Evolutionary conservation across 1,284 basidiomycete genomes (phyloP), one percentile per base, ranked within the genome.

Genomic region (Wolfiporia cocos): DNA sequence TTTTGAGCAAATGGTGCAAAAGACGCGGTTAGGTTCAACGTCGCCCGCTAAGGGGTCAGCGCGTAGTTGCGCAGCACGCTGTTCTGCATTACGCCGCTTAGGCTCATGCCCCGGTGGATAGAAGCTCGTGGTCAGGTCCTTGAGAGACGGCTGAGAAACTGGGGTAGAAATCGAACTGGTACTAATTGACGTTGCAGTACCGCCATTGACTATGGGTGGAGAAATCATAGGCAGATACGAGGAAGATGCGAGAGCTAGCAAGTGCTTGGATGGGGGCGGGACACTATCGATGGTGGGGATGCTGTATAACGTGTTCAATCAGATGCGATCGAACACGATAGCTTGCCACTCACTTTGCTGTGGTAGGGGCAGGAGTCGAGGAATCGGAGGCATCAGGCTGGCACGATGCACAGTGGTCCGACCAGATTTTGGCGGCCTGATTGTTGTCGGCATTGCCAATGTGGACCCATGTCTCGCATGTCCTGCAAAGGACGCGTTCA

Each of bases 1-100:
- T 60, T 87, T 86, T 51, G 73, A 69, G 56, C 85, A 87, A 2
- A 86, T 60, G 4, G 69, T 68, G 54, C 84, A 87, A 54, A 86
- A 85, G 1, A 86, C 83, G 19, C 81, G 69, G 54, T 82, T 84
- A 0, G 83, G 76, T 53, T 87, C 83, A 30, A 88, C 83, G 43
- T 76, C 70, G 24, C 70, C 70, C 38, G 86, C 72, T 11, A 82
- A 66, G 0, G 66, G 57, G 56, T 88, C 85, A 1, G 77, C 72
- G 3, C 76, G 69, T 23, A 87, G 68, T 2, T 74, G 75, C 7
- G 79, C 80, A 0, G 79, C 81, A 21, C 84, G 76, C 60, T 86
- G 82, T 53, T 85, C 83, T 18, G 84, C 81, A 48, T 83, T 86
- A 40, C 81, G 72, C 26, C 81, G 64, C 23, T 83, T 73, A 14